A percentile compares a stretch with the other conserved stretches of the same genome.
Conservation (phyloP, 2,329 filamentous ascomycete genomes). For the Trichophyton equinum region DNA sequence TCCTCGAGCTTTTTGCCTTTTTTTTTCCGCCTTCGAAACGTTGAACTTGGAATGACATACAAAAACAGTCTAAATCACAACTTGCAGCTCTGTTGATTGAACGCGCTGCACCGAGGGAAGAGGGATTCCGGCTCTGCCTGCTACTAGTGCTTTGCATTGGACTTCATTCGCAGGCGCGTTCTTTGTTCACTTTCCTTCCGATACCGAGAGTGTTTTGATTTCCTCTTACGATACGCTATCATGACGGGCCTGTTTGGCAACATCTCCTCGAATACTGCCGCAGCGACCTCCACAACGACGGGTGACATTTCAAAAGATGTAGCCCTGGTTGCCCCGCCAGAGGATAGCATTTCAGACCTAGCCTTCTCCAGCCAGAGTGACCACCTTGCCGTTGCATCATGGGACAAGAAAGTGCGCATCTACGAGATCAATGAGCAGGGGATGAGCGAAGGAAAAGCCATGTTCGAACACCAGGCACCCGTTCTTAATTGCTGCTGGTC, state of each 20-base stretch:
- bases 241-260: conserved; percentile 13
- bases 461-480: conserved; percentile 74
- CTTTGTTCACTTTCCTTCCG: too few species aligned
- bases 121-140: not conserved
- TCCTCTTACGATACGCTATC: not conserved
- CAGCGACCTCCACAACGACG: conserved; percentile 43
- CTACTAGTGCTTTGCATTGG: not conserved
- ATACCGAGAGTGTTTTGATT: too few species aligned
- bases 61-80: not conserved
- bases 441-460: conserved; percentile 69
- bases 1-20: not conserved
- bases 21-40: not conserved
- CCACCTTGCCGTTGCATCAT: conserved; percentile 79
- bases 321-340: conserved; percentile 61
- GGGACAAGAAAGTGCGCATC: conserved; percentile 96
- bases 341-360: conserved; percentile 81
- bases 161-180: not conserved
- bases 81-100: not conserved
- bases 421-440: conserved; percentile 77
- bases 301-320: conserved; percentile 89
- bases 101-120: not conserved
- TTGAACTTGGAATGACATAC: not conserved
- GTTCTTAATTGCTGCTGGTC: conserved; percentile 80
- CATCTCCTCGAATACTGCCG: conserved; percentile 42
- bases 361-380: conserved; percentile 66